Conservation (phyloP, 1,284 basidiomycete genomes). For the Meripilus lineatus region DNA sequence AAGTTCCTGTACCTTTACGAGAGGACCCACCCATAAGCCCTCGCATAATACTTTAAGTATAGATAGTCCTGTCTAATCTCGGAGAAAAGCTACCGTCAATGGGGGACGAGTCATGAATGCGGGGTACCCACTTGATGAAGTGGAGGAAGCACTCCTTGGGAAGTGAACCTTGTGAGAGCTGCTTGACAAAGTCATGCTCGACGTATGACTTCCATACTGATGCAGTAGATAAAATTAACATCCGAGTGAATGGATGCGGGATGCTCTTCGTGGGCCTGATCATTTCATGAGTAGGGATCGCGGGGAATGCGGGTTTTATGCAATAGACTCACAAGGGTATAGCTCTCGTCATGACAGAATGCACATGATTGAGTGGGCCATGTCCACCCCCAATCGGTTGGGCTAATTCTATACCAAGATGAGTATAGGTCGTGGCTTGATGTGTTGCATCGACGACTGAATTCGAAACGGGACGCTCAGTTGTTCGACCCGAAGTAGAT, state of each 20-base stretch:
- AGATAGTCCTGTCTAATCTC: constrained; percentile 65
- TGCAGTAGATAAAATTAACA: constrained; percentile 57
- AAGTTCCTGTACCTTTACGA: not conserved
- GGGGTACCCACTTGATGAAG: constrained; percentile 69
- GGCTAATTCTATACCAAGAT: constrained; percentile 74
- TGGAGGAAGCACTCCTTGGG: constrained; percentile 67
- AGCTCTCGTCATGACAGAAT: constrained; percentile 46
- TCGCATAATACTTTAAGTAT: constrained; percentile 75
- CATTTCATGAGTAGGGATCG: not conserved
- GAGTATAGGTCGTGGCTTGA: constrained; percentile 67
- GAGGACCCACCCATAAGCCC: constrained; percentile 57
- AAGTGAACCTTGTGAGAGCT: constrained; percentile 71
- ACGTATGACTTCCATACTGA: constrained; percentile 72
- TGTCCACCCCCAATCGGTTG: constrained; percentile 70
- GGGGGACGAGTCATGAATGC: not conserved
- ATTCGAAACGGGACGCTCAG: not conserved
- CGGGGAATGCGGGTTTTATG: not conserved
- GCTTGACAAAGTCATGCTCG: constrained; percentile 78
- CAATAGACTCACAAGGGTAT: constrained; percentile 53
- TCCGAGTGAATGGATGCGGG: constrained; percentile 67
- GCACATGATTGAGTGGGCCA: constrained; percentile 87
- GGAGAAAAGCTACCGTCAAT: not conserved
- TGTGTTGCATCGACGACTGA: constrained; percentile 56
- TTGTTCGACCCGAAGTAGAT: not conserved
- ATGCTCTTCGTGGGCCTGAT: constrained; percentile 53